Evolutionary conservation across 169 alveolate genomes (phyloP), one percentile per base, ranked within the genome.

Genomic region (Plasmodium adleri): DNA sequence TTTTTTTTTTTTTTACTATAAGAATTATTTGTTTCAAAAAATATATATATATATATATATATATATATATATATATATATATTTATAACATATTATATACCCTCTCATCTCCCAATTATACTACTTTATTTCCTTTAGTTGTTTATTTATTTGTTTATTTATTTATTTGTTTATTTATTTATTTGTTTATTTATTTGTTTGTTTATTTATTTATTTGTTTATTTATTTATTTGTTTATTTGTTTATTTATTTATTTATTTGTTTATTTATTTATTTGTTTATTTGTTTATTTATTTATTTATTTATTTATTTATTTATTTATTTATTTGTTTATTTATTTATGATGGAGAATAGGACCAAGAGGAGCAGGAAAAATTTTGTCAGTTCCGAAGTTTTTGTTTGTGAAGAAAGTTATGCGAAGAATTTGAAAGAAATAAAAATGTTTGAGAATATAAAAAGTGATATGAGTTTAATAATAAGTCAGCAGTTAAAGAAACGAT

Each of bases 391-490:
- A 39, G 50, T 58, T 24, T 9, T 15, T 2, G 13, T 76, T 5
- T 15, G 66, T n/a, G 72, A 88, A 1, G 62, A 10, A 52, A 17
- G 72, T 12, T 86, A 64, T 52, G 22, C 20, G 22, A 74, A 39
- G 26, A 70, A 63, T 71, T 72, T 58, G 32, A 74, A 86, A 50
- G 88, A 73, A 83, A 72, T 85, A 89, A 89, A 90, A 63, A 39
- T 63, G 72, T 85, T 85, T 72, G 88, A 90, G 70, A 74, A 76
- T 52, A 89, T 85, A 47, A 90, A 85, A 71, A 89, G 73, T 43
- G 91, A 90, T 26, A 71, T 90, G 58, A 74, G 91, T 68, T 60
- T 67, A 3, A 72, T 90, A 17, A 78, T 83, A 26, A 78, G 91
- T 66, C 88, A 70, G 15, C 76, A 73, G 43, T 32, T 72, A 32